Conservation (phyloP, 148 eudicot genomes). For the Rhododendron ferrugineum region DNA sequence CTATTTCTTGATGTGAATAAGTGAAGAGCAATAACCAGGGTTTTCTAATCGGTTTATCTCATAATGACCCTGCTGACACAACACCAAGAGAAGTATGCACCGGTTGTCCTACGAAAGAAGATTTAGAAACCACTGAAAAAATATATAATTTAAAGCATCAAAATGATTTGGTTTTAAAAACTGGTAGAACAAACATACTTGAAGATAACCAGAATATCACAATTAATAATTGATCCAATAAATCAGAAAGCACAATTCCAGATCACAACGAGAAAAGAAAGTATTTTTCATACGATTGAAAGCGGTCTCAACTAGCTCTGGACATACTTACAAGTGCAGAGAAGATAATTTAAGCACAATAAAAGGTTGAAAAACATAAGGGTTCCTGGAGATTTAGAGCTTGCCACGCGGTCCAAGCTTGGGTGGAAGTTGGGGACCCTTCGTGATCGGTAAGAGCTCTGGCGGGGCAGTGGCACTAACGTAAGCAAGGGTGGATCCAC, state of each 20-base stretch:
- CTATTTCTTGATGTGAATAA: background rate
- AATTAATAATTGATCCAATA: background rate
- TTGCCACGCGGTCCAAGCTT: slow-evolving; percentile 94
- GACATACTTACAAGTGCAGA: slow-evolving; percentile 31
- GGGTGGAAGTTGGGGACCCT: slow-evolving; percentile 96
- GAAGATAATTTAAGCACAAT: slow-evolving; percentile 16
- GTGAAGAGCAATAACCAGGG: background rate
- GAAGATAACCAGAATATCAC: background rate
- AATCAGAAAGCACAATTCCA: background rate
- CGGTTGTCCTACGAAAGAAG: background rate
- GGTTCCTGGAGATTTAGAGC: slow-evolving; percentile 36
- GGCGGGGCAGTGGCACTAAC: slow-evolving; percentile 73
- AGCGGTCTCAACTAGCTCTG: slow-evolving; percentile 6
- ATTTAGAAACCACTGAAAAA: background rate
- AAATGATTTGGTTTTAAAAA: background rate
- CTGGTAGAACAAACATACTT: background rate
- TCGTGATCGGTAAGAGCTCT: slow-evolving; percentile 74
- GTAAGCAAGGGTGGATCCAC: slow-evolving; percentile 77
- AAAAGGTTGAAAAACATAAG: slow-evolving; percentile 17
- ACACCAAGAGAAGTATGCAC: background rate
- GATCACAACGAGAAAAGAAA: background rate
- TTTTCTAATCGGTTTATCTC: background rate
- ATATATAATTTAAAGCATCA: background rate
- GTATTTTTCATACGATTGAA: background rate
- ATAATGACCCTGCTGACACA: background rate